Evolutionary conservation across 495 filamentous ascomycete genomes (phyloP), one percentile per base, ranked within the genome.

Genomic region (Aspergillus saccharolyticus): DNA sequence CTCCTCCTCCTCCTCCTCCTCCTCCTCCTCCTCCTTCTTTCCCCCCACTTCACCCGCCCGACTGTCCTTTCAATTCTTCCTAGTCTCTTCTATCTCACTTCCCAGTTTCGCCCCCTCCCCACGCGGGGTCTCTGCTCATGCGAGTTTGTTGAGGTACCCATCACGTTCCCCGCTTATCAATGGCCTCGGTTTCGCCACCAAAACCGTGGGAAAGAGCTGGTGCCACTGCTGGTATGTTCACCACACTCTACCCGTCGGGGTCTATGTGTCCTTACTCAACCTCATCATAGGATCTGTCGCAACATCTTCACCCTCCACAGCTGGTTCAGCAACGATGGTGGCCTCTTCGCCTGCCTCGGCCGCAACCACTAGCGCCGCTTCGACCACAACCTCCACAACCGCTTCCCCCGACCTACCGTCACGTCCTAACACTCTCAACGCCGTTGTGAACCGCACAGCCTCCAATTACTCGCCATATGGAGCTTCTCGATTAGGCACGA

Each of bases 191-290:
- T 61, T 93, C 92, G 74, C 93, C 93, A 63, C 93, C 93, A 39
- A 97, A 97, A 75, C 93, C 93, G 18, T 97, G 93, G 93, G 93
- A 97, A 75, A 83, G 85, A 70, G 81, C 83, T 55, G 87, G 89
- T 70, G 82, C 80, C 57, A 74, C 82, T 63, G 71, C 80, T 77
- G 78, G 85, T 68, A 71, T 47, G 52, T 58, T 24, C 21, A 54
- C 57, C 44, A 44, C 52, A 44, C n/a, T n/a, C n/a, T n/a, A 57
- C 2, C 28, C 22, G 68, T 49, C 30, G 30, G 56, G 9, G 17
- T 49, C 47, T 46, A 45, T 33, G 20, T 21, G 44, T 54, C 55
- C 47, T 44, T 52, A 43, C 33, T 42, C n/a, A 22, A 55, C 48
- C 43, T 30, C 44, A 33, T 33, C 16, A 50, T 22, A 80, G 78